Evolutionary conservation across 129 eudicot genomes (phyloP).

Genomic region (Glebionis coronaria): DNA sequence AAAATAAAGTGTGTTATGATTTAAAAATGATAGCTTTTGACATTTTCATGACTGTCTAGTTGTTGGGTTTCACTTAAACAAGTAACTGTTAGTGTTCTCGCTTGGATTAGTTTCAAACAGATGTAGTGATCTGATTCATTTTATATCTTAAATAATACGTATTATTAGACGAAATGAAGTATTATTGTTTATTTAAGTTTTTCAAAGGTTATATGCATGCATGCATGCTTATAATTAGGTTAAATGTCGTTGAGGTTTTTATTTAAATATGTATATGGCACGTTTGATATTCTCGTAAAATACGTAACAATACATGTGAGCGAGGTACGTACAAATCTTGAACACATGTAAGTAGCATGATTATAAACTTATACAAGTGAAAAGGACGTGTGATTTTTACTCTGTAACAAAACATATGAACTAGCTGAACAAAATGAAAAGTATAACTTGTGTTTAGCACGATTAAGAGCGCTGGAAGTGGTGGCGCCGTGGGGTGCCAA

Average conservation of each 20-base stretch:
- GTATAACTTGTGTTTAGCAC: no score
- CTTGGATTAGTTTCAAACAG: neutral
- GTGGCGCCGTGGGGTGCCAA: no score
- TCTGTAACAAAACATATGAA: no score
- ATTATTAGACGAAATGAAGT: slow-evolving; percentile 6
- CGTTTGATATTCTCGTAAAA: slow-evolving; percentile 4
- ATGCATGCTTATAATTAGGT: slow-evolving; percentile 25
- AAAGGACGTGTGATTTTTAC: neutral
- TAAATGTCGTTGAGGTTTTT: slow-evolving; percentile 20
- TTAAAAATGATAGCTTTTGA: no score
- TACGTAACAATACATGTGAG: neutral
- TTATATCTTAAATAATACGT: neutral
- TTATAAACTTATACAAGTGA: neutral
- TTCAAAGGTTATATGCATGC: slow-evolving; percentile 7
- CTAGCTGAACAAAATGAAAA: no score
- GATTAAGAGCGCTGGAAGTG: no score
- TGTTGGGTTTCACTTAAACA: slow-evolving; percentile 9
- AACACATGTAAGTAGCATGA: slow-evolving; percentile 2
- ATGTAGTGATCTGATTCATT: slow-evolving; percentile 15
- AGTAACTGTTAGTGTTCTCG: slow-evolving; percentile 6
- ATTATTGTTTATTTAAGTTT: neutral
- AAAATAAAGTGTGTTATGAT: no score
- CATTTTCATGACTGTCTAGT: neutral
- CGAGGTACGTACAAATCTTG: slow-evolving; percentile 9
- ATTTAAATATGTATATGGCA: slow-evolving; percentile 22